A percentile compares a stretch with the other conserved stretches of the same genome.
These are phyloP conservation scores for Teratosphaeria viscida DNA, from an alignment of 2,329 filamentous ascomycete species.

Conservation along the genomic window DNA sequence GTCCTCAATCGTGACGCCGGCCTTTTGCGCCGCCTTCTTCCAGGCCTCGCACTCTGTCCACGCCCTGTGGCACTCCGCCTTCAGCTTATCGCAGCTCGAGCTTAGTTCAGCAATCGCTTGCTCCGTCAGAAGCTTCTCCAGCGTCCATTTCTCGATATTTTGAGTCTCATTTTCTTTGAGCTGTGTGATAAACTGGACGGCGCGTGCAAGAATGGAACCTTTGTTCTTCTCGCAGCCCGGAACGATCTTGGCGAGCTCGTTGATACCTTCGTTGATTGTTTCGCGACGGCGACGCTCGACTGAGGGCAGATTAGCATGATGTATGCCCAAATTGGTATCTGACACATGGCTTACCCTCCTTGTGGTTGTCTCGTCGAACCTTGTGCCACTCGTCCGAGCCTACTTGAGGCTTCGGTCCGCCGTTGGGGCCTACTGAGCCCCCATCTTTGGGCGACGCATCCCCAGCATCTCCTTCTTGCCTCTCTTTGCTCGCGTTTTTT, in stretches of 20 bases:
- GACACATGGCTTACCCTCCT: slow-evolving; percentile 62
- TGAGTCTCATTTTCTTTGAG: slow-evolving; percentile 89
- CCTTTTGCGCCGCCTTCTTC: slow-evolving; percentile 47
- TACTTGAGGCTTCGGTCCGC: slow-evolving; percentile 44
- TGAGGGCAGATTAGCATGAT: slow-evolving; percentile 27
- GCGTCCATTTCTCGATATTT: slow-evolving; percentile 88
- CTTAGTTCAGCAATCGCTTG: slow-evolving; percentile 83
- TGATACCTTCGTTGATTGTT: slow-evolving; percentile 98
- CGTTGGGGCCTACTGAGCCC: not conserved
- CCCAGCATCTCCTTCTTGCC: not conserved
- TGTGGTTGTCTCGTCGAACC: slow-evolving; percentile 93
- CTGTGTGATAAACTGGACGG: slow-evolving; percentile 88
- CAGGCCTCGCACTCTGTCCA: slow-evolving; percentile 70
- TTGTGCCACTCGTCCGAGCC: slow-evolving; percentile 98
- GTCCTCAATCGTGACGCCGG: slow-evolving; percentile 18
- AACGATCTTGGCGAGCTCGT: slow-evolving; percentile 94
- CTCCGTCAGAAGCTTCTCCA: slow-evolving; percentile 82
- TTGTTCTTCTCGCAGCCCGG: slow-evolving; percentile 99
- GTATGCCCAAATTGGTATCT: not conserved
- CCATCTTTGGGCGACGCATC: slow-evolving; percentile 1
- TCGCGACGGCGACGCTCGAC: slow-evolving; percentile 93
- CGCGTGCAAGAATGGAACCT: slow-evolving; percentile 85
- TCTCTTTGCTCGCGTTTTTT: slow-evolving; percentile 1
- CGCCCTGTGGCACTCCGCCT: slow-evolving; percentile 65
- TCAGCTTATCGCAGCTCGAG: slow-evolving; percentile 76